phyloP scores from a whole-genome alignment of 2,329 filamentous ascomycete genomes.

The Xylaria sp. region DNA sequence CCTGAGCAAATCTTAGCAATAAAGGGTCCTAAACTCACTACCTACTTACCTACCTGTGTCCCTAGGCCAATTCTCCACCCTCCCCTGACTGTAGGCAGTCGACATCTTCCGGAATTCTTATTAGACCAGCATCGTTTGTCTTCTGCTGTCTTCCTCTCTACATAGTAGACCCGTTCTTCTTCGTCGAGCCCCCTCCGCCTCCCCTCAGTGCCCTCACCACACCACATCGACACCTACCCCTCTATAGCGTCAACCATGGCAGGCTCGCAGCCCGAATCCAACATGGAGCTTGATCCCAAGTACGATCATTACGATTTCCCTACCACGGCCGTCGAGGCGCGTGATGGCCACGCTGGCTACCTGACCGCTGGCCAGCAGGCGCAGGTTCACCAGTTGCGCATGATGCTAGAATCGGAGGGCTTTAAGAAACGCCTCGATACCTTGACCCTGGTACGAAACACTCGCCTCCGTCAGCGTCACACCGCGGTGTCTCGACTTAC shows the following conservation, averaged over 20 bases:
- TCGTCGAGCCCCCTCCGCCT: background rate
- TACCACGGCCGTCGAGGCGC: conserved; percentile 70
- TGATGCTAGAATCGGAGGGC: conserved; percentile 82
- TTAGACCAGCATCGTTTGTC: conserved; percentile 6
- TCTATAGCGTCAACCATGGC: conserved; percentile 30
- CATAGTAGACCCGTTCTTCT: background rate
- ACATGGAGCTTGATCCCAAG: conserved; percentile 76
- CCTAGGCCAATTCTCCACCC: conserved; percentile 4
- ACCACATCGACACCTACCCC: background rate
- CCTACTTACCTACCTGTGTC: background rate
- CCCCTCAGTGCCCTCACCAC: background rate
- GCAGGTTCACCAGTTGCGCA: conserved; percentile 82
- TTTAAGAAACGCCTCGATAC: conserved; percentile 88
- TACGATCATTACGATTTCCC: conserved; percentile 98
- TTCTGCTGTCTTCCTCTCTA: background rate
- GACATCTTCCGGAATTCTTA: conserved; percentile 13
- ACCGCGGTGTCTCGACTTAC: too few species aligned
- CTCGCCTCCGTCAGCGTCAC: too few species aligned
- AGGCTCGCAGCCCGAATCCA: conserved; percentile 34
- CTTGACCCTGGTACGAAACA: conserved; percentile 74
- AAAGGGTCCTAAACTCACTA: background rate
- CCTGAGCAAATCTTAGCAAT: background rate
- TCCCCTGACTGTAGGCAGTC: background rate
- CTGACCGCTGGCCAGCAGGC: conserved; percentile 87
- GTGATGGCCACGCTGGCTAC: conserved; percentile 84